Base-by-base conservation (phyloP, 345 rosid genomes). In the Dipteronia dyeriana region DNA sequence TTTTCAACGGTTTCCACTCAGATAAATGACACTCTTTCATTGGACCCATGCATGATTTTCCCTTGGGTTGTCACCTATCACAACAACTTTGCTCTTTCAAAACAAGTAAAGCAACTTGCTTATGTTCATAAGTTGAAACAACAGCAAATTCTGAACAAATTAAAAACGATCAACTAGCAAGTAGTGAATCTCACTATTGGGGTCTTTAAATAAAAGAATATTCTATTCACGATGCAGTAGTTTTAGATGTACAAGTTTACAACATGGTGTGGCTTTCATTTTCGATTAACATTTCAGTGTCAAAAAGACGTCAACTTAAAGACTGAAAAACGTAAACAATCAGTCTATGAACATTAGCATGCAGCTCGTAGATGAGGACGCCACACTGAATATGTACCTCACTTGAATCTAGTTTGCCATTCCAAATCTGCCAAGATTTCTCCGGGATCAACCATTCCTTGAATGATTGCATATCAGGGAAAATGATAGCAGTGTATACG, bases 161-260 rank as follows among this genome's bases (percentile, higher is more conserved):
- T 16, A 0, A 9, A 29, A 71, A 53, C 9, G n/a, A 51, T 34
- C 23, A 45, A 68, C 20, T 14, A 16, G 4, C 2, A 7, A 69
- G 7, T 38, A 38, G 14, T 12, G 16, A 47, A 6, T 7, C 31
- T 13, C 10, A 61, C 0, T 17, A 10, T 20, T 62, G 20, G 60
- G 26, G 1, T 69, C 70, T 9, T 66, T 64, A 66, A 80, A 83
- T 84, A 47, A 82, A 82, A 68, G 82, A 85, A 82, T 78, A 78
- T 60, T 73, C 20, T 68, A 82, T 78, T 66, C 64, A 76, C 29
- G n/a, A 51, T 60, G 11, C 29, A 16, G 51, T 56, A 64, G 54
- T 23, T 73, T 61, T 19, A 25, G 73, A 71, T 79, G 38, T 69
- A 70, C 78, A 76, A 31, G 59, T 13, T 34, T 41, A 73, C 68